A percentile compares a stretch with the other conserved stretches of the same genome.
Evolutionary conservation across 1,284 basidiomycete genomes (phyloP).

Genomic region (Vanrija sp.): DNA sequence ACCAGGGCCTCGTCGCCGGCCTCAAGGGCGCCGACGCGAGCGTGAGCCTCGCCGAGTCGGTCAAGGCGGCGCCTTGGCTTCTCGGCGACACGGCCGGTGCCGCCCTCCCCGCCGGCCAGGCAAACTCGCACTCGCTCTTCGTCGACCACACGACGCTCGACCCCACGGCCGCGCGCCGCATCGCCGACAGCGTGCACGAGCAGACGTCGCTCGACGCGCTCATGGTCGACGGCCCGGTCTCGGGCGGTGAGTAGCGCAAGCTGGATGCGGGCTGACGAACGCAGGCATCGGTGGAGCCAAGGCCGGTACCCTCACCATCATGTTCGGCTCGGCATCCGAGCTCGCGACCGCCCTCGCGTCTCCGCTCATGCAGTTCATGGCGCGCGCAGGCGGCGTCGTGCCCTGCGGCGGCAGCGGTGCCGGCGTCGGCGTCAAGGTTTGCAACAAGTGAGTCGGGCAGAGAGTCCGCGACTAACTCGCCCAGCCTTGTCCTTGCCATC

Average conservation of each 20-base stretch:
- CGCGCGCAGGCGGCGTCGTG: constrained; percentile 34
- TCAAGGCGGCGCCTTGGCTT: constrained; percentile 38
- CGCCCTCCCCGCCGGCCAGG: not conserved
- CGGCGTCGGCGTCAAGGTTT: constrained; percentile 44
- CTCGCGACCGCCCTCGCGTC: constrained; percentile 28
- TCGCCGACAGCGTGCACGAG: constrained; percentile 33
- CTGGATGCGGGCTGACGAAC: not conserved
- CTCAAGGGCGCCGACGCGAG: constrained; percentile 53
- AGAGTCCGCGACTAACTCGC: not conserved
- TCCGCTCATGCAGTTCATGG: constrained; percentile 41
- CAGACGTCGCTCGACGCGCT: constrained; percentile 23
- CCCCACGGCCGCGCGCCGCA: constrained; percentile 31
- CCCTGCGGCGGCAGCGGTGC: constrained; percentile 39
- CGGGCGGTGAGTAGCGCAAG: constrained; percentile 30
- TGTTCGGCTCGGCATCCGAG: constrained; percentile 37
- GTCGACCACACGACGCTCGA: constrained; percentile 47
- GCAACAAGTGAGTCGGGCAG: constrained; percentile 41
- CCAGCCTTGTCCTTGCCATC: constrained; percentile 42
- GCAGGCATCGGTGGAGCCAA: constrained; percentile 36
- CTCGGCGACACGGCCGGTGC: not conserved
- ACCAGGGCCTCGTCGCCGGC: constrained; percentile 25
- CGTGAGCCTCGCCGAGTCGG: constrained; percentile 45
- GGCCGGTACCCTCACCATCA: constrained; percentile 40
- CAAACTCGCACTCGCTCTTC: constrained; percentile 34
- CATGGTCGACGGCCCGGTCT: constrained; percentile 46